These are phyloP conservation scores for Globisporangium middletonii DNA, from an alignment of 352 stramenopile species.

Conservation along the genomic window DNA sequence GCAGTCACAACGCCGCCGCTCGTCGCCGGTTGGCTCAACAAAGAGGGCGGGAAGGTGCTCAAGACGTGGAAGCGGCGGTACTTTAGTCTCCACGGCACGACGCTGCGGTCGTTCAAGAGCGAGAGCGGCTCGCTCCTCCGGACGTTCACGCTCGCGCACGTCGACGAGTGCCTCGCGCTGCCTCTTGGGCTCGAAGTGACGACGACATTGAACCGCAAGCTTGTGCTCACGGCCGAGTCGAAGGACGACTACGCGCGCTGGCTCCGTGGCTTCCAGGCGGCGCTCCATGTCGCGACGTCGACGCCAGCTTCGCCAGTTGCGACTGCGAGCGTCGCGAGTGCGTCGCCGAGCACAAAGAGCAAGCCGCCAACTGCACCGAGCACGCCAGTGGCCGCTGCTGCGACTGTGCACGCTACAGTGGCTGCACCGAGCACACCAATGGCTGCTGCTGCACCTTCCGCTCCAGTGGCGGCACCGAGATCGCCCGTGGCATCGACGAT, in stretches of 20 bases:
- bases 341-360: constrained; percentile 13
- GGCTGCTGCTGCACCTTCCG: neutral
- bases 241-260: constrained; percentile 62
- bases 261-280: constrained; percentile 17
- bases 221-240: constrained; percentile 58
- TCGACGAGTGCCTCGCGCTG: constrained; percentile 26
- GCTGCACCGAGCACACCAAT: neutral
- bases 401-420: neutral
- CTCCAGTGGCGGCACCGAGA: neutral
- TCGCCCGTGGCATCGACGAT: neutral
- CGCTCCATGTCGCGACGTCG: constrained; percentile 22
- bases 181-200: constrained; percentile 41
- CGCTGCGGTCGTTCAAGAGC: constrained; percentile 75
- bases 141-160: constrained; percentile 30
- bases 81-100: constrained; percentile 66
- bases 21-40: constrained; percentile 64
- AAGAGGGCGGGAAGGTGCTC: constrained; percentile 43
- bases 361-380: constrained; percentile 1
- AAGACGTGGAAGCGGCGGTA: constrained; percentile 76
- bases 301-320: neutral
- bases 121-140: constrained; percentile 47
- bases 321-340: too few species aligned
- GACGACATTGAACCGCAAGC: constrained; percentile 33
- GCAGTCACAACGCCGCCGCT: neutral
- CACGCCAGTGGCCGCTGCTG: neutral